A percentile compares a stretch with the other conserved stretches of the same genome.
phyloP scores from a whole-genome alignment of 129 eudicot genomes.

The Lactuca sativa region DNA sequence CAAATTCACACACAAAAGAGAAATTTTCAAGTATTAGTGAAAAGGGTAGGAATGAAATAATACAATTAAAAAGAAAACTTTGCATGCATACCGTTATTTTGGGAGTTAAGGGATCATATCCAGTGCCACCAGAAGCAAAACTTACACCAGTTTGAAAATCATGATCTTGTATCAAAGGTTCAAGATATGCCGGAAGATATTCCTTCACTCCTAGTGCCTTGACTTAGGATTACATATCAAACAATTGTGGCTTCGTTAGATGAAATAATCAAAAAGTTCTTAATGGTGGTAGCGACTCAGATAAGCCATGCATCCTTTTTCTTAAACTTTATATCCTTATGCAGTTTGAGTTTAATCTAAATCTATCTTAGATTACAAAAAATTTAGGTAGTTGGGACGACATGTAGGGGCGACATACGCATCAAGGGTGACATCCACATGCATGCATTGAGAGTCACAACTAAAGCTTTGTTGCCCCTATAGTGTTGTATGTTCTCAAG shows the following conservation, averaged over 20 bases:
- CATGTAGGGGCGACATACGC: too few species aligned
- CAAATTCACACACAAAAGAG: neutral
- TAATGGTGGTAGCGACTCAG: too few species aligned
- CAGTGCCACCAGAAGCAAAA: constrained; percentile 77
- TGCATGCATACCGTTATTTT: constrained; percentile 34
- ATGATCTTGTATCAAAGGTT: constrained; percentile 35
- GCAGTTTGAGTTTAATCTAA: too few species aligned
- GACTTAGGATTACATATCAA: constrained; percentile 33
- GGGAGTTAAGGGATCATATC: constrained; percentile 62
- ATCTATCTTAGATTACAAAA: too few species aligned
- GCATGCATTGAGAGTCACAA: too few species aligned
- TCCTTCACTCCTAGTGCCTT: constrained; percentile 56
- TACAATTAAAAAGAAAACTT: neutral
- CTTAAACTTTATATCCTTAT: too few species aligned
- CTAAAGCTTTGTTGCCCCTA: too few species aligned
- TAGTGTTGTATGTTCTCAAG: too few species aligned
- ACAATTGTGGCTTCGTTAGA: neutral
- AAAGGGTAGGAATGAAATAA: neutral
- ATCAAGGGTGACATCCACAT: too few species aligned
- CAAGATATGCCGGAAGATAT: constrained; percentile 60
- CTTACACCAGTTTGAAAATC: constrained; percentile 75
- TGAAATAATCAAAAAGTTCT: neutral
- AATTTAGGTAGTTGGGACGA: too few species aligned
- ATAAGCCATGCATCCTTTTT: too few species aligned
- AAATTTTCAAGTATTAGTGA: neutral